Conservation (phyloP, 2,329 filamentous ascomycete genomes). For the Aspergillus candidus region DNA sequence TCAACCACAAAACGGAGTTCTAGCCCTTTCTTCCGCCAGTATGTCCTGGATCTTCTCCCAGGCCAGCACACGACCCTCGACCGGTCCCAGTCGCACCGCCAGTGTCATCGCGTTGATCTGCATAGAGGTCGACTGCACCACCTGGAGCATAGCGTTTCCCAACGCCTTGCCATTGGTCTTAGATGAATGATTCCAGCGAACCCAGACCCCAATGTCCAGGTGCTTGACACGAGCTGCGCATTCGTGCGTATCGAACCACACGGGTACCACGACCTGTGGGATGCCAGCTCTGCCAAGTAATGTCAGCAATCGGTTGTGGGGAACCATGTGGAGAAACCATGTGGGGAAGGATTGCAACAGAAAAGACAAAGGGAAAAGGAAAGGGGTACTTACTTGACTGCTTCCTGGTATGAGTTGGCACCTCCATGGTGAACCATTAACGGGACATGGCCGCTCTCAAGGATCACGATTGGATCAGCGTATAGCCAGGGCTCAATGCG, state of each 20-base stretch:
- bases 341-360: too few species aligned
- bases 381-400: conserved; percentile 31
- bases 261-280: conserved; percentile 43
- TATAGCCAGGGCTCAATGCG: conserved; percentile 39
- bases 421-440: conserved; percentile 45
- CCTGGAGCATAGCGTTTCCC: conserved; percentile 17
- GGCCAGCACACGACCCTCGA: conserved; percentile 16
- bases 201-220: conserved; percentile 40
- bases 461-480: conserved; percentile 28
- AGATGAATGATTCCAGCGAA: conserved; percentile 31
- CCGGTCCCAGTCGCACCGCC: conserved; percentile 4
- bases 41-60: conserved; percentile 14
- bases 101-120: conserved; percentile 8
- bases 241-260: conserved; percentile 45
- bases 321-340: too few species aligned
- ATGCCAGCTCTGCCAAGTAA: conserved; percentile 33
- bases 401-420: conserved; percentile 45
- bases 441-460: conserved; percentile 35
- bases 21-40: conserved; percentile 4
- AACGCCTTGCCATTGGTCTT: conserved; percentile 22
- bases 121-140: conserved; percentile 7
- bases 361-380: too few species aligned
- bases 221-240: conserved; percentile 41
- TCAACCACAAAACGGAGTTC: neutral
- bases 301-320: conserved; percentile 1